Evolutionary conservation across 306 rosid genomes (phyloP).

Genomic region (Macrotyloma uniflorum): DNA sequence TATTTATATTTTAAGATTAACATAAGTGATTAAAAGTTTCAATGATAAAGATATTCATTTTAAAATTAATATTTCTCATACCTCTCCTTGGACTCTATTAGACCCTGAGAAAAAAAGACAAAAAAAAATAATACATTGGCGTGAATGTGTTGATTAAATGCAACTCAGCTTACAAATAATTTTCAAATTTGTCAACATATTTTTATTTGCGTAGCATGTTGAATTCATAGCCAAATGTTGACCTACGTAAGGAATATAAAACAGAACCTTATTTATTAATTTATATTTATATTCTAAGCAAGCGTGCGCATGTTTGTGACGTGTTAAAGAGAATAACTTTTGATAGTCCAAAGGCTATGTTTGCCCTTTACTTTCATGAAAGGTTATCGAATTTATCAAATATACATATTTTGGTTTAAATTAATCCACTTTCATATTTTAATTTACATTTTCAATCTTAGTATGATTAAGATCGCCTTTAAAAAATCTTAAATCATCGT

Average conservation of each 20-base stretch:
- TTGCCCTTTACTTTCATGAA: neutral
- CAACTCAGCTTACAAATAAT: neutral
- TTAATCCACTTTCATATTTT: no score
- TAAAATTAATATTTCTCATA: neutral
- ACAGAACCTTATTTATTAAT: neutral
- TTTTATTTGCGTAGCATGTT: no score
- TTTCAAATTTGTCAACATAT: neutral
- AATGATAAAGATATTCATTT: neutral
- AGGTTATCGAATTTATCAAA: neutral
- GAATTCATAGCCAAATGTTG: neutral
- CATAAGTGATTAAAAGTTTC: neutral
- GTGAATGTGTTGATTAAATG: neutral
- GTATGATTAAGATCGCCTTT: no score
- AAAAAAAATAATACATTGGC: neutral
- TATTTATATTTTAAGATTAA: neutral
- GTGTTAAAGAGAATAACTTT: neutral
- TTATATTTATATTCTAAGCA: neutral
- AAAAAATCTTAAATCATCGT: no score
- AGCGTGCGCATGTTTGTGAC: neutral
- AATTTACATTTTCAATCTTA: no score
- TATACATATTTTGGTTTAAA: neutral
- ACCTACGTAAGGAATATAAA: neutral
- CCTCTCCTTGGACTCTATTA: neutral
- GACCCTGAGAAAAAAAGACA: neutral
- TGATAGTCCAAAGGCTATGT: constrained; percentile 17